Conservation (phyloP, 805 yeast genomes). For the Cyberlindnera subsufficiens region DNA sequence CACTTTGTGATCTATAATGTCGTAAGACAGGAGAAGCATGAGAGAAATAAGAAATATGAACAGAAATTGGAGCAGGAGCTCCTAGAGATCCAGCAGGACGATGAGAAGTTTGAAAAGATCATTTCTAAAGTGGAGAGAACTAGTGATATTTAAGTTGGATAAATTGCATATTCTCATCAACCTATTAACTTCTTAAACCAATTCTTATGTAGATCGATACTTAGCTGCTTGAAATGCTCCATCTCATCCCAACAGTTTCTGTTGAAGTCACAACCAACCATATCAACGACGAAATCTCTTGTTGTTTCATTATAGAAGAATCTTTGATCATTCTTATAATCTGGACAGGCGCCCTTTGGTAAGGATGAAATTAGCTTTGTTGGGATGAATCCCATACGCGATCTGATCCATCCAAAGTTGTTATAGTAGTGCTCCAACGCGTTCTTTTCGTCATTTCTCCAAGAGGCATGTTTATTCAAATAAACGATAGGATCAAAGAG, state of each 20-base stretch:
- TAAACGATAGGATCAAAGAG: conserved; percentile 38
- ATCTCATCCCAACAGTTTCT: conserved; percentile 37
- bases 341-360: conserved; percentile 32
- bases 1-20: conserved; percentile 56
- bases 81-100: conserved; percentile 13
- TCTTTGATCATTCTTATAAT: conserved; percentile 23
- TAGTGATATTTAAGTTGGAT: conserved; percentile 5
- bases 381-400: conserved; percentile 35
- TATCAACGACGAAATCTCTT: conserved; percentile 33
- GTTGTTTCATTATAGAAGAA: conserved; percentile 31
- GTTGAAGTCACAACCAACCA: conserved; percentile 32
- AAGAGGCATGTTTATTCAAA: conserved; percentile 33
- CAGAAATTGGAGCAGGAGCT: conserved; percentile 19
- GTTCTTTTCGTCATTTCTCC: conserved; percentile 33
- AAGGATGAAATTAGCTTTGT: conserved; percentile 31
- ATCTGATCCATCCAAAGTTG: conserved; percentile 34
- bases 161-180: conserved; percentile 1
- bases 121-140: conserved; percentile 12
- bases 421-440: conserved; percentile 33
- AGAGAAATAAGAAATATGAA: conserved; percentile 45
- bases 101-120: conserved; percentile 12
- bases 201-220: conserved; percentile 26
- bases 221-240: conserved; percentile 28
- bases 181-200: conserved; percentile 25
- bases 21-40: conserved; percentile 46